Conservation (phyloP, 495 filamentous ascomycete genomes). For the Penicillium mononematosum region DNA sequence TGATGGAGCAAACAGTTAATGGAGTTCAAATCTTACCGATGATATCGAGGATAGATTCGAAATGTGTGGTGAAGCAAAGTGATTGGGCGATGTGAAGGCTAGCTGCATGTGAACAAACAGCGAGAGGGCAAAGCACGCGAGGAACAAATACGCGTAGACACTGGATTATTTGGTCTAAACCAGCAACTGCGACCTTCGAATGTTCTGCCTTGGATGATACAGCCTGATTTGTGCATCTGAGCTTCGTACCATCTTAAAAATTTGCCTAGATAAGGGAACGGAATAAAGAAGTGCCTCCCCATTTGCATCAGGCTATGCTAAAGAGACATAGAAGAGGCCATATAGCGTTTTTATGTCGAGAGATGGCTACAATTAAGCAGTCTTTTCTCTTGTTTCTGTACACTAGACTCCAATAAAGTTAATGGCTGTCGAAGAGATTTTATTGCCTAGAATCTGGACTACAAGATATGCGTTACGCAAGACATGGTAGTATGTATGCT, state of each 20-base stretch:
- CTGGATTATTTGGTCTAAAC: neutral
- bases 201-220: neutral
- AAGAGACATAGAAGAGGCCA: no score
- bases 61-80: neutral
- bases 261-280: neutral
- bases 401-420: no score
- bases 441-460: neutral
- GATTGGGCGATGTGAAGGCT: neutral
- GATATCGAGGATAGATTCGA: neutral
- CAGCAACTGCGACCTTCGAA: neutral
- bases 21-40: neutral
- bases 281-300: no score
- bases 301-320: no score
- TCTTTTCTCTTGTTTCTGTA: no score
- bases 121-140: neutral
- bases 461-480: neutral
- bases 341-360: no score
- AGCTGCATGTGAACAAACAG: neutral
- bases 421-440: no score
- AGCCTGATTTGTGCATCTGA: neutral
- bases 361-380: no score
- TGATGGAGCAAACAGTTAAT: neutral
- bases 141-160: neutral
- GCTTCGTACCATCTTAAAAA: neutral
- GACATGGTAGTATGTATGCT: no score